phyloP scores from a whole-genome alignment of 495 filamentous ascomycete species.

The Aspergillus leporis region DNA sequence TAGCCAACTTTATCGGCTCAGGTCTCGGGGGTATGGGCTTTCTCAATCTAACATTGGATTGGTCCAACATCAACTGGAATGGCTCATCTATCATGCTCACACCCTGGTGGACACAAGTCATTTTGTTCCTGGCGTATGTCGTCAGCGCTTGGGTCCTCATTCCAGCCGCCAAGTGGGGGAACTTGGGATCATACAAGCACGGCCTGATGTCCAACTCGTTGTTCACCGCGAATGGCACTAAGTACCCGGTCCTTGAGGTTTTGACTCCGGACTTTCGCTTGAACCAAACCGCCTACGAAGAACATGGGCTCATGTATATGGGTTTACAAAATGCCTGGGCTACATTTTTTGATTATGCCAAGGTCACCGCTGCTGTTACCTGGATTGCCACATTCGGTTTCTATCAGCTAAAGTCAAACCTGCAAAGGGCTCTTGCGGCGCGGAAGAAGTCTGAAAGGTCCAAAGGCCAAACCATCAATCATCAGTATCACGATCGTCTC shows the following conservation, averaged over 20 bases:
- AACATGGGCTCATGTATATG: conserved; percentile 53
- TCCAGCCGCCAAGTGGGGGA: conserved; percentile 56
- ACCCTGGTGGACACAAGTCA: conserved; percentile 56
- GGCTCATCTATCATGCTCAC: conserved; percentile 52
- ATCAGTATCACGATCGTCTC: conserved; percentile 54
- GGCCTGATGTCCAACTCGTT: conserved; percentile 57
- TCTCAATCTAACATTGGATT: conserved; percentile 56
- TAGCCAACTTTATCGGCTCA: conserved; percentile 59
- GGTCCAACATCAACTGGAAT: conserved; percentile 57
- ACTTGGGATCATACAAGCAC: conserved; percentile 49
- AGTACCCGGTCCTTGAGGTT: conserved; percentile 48
- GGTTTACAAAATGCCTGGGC: conserved; percentile 54
- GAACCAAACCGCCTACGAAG: conserved; percentile 54
- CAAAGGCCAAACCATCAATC: conserved; percentile 41
- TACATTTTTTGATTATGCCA: conserved; percentile 59
- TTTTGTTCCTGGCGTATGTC: conserved; percentile 53
- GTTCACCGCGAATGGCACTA: conserved; percentile 49
- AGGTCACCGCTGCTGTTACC: conserved; percentile 53
- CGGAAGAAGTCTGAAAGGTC: conserved; percentile 17
- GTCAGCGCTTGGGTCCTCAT: conserved; percentile 57
- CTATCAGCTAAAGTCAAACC: conserved; percentile 41
- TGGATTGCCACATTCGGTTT: conserved; percentile 59
- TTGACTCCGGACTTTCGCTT: conserved; percentile 49
- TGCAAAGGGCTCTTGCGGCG: conserved; percentile 38
- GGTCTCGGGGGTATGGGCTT: conserved; percentile 60